A percentile compares a stretch with the other conserved stretches of the same genome.
These are phyloP conservation scores for Serendipita sp. DNA, from an alignment of 768 basidiomycete genomes.

Conservation along the genomic window DNA sequence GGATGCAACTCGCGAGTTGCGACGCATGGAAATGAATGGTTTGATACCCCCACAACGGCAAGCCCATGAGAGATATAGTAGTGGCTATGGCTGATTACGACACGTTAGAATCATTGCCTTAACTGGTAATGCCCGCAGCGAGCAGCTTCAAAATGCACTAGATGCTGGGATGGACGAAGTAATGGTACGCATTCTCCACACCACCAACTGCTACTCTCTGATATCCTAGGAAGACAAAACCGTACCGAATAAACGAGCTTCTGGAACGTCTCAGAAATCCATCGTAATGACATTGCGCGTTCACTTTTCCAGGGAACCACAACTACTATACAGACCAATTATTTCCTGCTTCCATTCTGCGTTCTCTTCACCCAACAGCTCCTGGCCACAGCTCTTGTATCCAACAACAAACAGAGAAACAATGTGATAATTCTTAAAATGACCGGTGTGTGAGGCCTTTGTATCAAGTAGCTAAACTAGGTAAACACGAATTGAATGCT, in stretches of 20 bases:
- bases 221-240: constrained; percentile 13
- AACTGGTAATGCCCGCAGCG: constrained; percentile 17
- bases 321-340: too few relatives aligned
- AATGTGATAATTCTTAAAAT: too few relatives aligned
- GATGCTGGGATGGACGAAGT: constrained; percentile 18
- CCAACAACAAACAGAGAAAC: too few relatives aligned
- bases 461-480: too few relatives aligned
- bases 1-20: constrained; percentile 14
- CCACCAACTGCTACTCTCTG: background rate
- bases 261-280: constrained; percentile 2
- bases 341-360: too few relatives aligned
- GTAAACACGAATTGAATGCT: too few relatives aligned
- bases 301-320: too few relatives aligned
- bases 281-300: too few relatives aligned
- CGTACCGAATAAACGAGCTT: constrained; percentile 16
- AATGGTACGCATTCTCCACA: constrained; percentile 8
- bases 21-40: constrained; percentile 13
- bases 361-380: too few relatives aligned
- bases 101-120: constrained; percentile 13
- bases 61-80: background rate
- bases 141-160: constrained; percentile 14
- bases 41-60: constrained; percentile 9
- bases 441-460: too few relatives aligned
- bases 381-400: too few relatives aligned
- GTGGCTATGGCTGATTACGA: background rate